phyloP scores from a whole-genome alignment of 2,329 filamentous ascomycete genomes.

The Aureobasidium sp. region DNA sequence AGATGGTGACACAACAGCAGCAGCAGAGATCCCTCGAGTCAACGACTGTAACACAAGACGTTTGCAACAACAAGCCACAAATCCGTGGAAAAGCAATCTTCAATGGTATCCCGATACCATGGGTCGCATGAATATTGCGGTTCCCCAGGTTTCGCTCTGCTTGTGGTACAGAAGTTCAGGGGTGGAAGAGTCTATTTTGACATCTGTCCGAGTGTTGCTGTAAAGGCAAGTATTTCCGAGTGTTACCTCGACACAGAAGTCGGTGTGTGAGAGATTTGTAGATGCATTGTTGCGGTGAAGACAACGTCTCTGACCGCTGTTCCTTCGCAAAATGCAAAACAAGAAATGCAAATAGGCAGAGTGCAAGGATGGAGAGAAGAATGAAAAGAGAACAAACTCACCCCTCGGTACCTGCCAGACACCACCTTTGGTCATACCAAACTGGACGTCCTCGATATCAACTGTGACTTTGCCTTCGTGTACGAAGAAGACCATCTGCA shows the following conservation, averaged over 20 bases:
- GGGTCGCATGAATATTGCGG: conserved; percentile 1
- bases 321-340: neutral
- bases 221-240: neutral
- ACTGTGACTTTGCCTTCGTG: conserved; percentile 85
- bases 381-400: conserved; percentile 53
- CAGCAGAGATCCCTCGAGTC: neutral
- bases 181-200: conserved; percentile 16
- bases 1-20: neutral
- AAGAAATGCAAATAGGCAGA: neutral
- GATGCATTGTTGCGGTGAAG: conserved; percentile 11
- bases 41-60: neutral
- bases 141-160: neutral
- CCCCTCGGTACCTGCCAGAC: conserved; percentile 97
- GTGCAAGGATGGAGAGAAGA: conserved; percentile 19
- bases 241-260: conserved; percentile 13
- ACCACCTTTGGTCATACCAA: conserved; percentile 87
- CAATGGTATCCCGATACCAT: conserved; percentile 8
- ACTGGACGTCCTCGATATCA: conserved; percentile 77
- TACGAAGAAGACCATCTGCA: conserved; percentile 98
- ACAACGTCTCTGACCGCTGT: neutral
- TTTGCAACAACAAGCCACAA: neutral
- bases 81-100: no score
- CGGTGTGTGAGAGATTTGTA: neutral
- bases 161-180: no score
- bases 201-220: conserved; percentile 4